Conservation (phyloP, 1,284 basidiomycete species). For the Coriolopsis trogii region DNA sequence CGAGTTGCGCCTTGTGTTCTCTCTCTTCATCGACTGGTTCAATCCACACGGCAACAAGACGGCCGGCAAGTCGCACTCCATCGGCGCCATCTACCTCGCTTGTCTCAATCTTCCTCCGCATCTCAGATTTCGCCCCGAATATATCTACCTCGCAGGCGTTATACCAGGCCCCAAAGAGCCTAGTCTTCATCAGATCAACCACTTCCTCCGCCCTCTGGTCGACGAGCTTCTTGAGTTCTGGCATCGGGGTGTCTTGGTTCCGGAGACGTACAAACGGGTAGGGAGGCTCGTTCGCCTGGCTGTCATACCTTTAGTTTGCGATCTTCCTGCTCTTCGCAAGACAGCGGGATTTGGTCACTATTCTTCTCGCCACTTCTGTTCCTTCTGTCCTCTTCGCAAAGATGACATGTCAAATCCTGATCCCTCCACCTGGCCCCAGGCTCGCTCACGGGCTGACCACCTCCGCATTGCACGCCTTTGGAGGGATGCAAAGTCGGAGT, state of each 20-base stretch:
- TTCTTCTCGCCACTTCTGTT: conserved; percentile 19
- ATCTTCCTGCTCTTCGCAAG: conserved; percentile 14
- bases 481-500: conserved; percentile 29
- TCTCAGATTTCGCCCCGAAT: conserved; percentile 27
- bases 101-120: conserved; percentile 18
- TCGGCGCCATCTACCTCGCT: conserved; percentile 7
- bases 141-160: conserved; percentile 17
- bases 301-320: conserved; percentile 10
- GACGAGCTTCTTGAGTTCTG: conserved; percentile 22
- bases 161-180: conserved; percentile 4
- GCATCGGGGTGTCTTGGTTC: conserved; percentile 14
- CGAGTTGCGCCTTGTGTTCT: conserved; percentile 4
- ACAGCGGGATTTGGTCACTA: conserved; percentile 12
- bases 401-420: conserved; percentile 10
- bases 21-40: conserved; percentile 20
- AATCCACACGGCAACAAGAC: conserved; percentile 19
- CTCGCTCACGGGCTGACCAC: conserved; percentile 9
- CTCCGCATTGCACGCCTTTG: conserved; percentile 27
- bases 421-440: conserved; percentile 4
- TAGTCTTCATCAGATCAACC: conserved; percentile 21
- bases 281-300: conserved; percentile 10
- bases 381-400: conserved; percentile 10
- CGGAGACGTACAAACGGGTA: background rate
- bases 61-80: conserved; percentile 16
- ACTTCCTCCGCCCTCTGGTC: conserved; percentile 23